phyloP scores from a whole-genome alignment of 495 filamentous ascomycete species.

The Cladorrhinum samala region DNA sequence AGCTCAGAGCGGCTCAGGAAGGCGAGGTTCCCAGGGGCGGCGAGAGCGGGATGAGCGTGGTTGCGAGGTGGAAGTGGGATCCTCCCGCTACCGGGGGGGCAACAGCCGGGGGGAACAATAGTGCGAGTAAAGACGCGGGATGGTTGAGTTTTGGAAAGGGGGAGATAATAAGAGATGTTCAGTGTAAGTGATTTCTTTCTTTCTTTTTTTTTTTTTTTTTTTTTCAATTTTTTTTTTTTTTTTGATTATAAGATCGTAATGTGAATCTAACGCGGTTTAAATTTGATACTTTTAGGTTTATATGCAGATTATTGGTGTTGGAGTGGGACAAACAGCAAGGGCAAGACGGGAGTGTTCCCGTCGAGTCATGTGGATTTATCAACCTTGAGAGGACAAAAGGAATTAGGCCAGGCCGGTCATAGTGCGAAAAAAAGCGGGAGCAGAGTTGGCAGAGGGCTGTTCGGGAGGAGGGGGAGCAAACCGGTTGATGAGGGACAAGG shows the following conservation, averaged over 20 bases:
- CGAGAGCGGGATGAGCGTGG: constrained; percentile 28
- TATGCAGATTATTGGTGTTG: constrained; percentile 43
- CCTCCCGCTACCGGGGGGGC: constrained; percentile 14
- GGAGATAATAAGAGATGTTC: constrained; percentile 36
- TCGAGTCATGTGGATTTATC: constrained; percentile 9
- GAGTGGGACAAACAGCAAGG: constrained; percentile 38
- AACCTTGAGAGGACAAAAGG: constrained; percentile 4
- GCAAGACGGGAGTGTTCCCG: constrained; percentile 39
- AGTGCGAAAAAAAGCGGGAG: neutral
- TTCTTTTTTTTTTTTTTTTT: no score
- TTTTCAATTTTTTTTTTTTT: no score
- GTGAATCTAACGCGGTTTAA: no score
- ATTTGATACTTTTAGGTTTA: no score
- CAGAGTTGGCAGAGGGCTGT: neutral
- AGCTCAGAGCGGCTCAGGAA: constrained; percentile 27
- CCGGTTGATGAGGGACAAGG: neutral
- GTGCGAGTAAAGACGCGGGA: constrained; percentile 3
- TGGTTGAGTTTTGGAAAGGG: constrained; percentile 41
- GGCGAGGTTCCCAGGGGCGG: constrained; percentile 25
- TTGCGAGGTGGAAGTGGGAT: constrained; percentile 40
- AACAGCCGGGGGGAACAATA: neutral
- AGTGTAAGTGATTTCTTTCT: constrained; percentile 15
- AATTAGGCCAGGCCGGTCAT: neutral
- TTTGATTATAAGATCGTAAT: no score
- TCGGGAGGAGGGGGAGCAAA: neutral